Evolutionary conservation across 2,329 filamentous ascomycete species (phyloP), one percentile per base, ranked within the genome.

Genomic region (Cladobotryum mycophilum): DNA sequence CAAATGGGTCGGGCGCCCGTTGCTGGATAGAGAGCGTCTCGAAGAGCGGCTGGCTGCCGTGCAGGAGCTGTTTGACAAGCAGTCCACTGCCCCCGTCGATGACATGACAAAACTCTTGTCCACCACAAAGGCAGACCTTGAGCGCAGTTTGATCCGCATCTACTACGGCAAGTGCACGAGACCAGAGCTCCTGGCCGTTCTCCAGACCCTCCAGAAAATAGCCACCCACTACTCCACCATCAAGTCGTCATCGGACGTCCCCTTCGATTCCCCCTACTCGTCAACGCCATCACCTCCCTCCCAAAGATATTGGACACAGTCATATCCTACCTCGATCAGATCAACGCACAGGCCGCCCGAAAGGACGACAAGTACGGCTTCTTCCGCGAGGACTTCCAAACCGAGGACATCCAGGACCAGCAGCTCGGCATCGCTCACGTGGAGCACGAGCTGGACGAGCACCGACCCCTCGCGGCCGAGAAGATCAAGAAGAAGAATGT

Each of bases 151-250:
- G 42, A 91, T 97, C 61, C 82, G 93, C 41, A 95, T 99, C 53
- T 99, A 97, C 73, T 99, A 99, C 68, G 90, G 91, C 45, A 96
- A 95, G 71, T 97, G 91, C 67, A 87, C 88, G 1, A 84, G 93
- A 0, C 86, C 91, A 0, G 93, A 99, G 67, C 81, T 99, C 4
- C 76, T 97, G 2, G 82, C 81, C 1, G 85, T 95, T 4, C 75
- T 99, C 1, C 91, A 97, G 66, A 87, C 88, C 0, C 75, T 99
- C 51, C 90, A 96, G 61, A 80, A 76, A 52, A 89, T 97, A 42
- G 81, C 89, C 0, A 82, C 80, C 49, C 86, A 93, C 60, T 97
- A 89, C 63, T 72, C 80, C 1, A 74, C 80, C 54, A 77, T 89
- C 55, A 85, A 84, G 51, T 73, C 76, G 0, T 72, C 85, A 2